Base-by-base conservation (phyloP, 164 flowering plant species). In the Cinnamomum micranthum region DNA sequence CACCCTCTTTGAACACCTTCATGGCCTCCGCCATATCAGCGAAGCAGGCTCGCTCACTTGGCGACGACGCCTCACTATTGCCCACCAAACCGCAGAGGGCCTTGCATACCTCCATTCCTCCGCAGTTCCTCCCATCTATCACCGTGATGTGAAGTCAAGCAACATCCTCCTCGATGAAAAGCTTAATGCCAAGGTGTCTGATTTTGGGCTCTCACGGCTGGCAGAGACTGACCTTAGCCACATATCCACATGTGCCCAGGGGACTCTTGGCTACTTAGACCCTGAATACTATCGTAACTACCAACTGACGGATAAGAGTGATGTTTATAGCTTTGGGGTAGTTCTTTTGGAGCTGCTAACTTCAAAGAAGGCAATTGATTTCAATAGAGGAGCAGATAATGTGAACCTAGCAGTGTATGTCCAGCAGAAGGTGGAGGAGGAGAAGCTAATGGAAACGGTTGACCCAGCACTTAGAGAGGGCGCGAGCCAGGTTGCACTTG, bases 91-190 rank as follows among this genome's bases (percentile, higher is more conserved):
- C 0, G 76, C 80, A 2, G 76, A 77, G 20, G 80, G 73, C 22
- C 74, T 77, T 15, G 80, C 80, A 13, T 74, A 77, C 70, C 76
- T 77, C 50, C 80, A 77, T 62, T 73, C 76, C 73, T 77, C 76
- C 1, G 76, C 70, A 2, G 69, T 68, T 14, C 68, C 80, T 0
- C 60, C 76, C 80, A 77, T 77, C 47, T 77, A 77, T 59, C 80
- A 77, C 69, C 76, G 80, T 14, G 80, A 77, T 35, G 80, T 77
- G 60, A 73, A 77, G 58, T 73, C 80, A 2, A 77, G 76, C 73
- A 77, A 77, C 76, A 77, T 73, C 51, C 73, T 77, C 23, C 69
- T 77, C 2, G 80, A 77, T 22, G 76, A 73, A 2, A 73, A 73
- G 70, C 63, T 69, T 28, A 77, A 73, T 22, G 80, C 80, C 52